Evolutionary conservation across 2,329 filamentous ascomycete species (phyloP), one percentile per base, ranked within the genome.

Genomic region (Xylariaceae sp.): DNA sequence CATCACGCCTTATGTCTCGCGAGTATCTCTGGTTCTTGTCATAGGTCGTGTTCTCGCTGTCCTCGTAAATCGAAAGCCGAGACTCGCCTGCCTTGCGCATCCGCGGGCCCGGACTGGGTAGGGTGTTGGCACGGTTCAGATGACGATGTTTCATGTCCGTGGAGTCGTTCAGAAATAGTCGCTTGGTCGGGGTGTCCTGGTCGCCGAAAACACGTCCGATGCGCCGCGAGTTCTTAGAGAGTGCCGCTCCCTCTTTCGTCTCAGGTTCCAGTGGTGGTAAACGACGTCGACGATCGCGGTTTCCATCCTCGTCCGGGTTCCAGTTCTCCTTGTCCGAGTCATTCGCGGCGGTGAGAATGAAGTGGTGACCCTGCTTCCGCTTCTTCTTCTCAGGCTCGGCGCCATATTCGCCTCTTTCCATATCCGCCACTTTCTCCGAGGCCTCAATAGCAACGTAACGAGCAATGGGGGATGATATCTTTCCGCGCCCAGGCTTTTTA

Each of bases 261-360:
- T 30, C 39, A n/a, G 49, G 10, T 52, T 58, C 57, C 3, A 57
- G 55, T 13, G 39, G 53, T 2, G 53, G 56, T 23, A 58, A 47
- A 13, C 35, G 56, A 48, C 49, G 58, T 48, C 37, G 60, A 13
- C 18, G 60, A 35, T 59, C 48, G 55, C 73, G 67, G 62, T 75
- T 77, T 7, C 73, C 78, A 48, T 79, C 77, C 63, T 79, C 78
- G 63, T 78, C 79, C 1, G 79, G 87, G 69, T 78, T 83, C 82
- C 91, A 95, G 71, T 97, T 97, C 76, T 97, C 93, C 76, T 97
- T 97, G 73, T 97, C 93, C 1, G 91, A 96, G 68, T 96, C 92
- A 53, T 75, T 83, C 13, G 83, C 71, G 67, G 78, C 67, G 73
- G 78, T 73, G 37, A 73, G 73, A 63, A 74, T 67, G 42, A 78